phyloP scores from a whole-genome alignment of 2,329 filamentous ascomycete species.

The Purpureocillium lavendulum region DNA sequence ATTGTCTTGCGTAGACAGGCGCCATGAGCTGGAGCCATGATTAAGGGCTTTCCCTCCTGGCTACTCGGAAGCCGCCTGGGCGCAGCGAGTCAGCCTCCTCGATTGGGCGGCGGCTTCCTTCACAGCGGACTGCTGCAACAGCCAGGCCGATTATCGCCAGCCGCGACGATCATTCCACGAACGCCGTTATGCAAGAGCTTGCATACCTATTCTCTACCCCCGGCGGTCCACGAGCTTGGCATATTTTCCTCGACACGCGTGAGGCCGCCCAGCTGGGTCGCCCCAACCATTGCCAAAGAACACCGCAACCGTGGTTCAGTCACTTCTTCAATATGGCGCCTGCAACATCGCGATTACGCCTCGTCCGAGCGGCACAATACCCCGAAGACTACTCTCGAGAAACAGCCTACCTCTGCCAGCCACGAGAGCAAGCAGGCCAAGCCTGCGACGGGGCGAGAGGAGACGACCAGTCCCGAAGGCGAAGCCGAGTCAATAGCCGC shows the following conservation, averaged over 20 bases:
- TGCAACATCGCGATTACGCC: not conserved
- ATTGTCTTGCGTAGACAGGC: conserved; percentile 9
- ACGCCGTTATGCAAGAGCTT: not conserved
- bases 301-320: too few species aligned
- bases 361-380: too few species aligned
- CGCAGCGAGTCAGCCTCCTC: conserved; percentile 15
- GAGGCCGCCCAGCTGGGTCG: not conserved
- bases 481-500: conserved; percentile 35
- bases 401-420: not conserved
- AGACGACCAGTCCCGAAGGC: conserved; percentile 5
- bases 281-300: too few species aligned
- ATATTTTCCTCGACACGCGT: not conserved
- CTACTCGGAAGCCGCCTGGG: conserved; percentile 25
- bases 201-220: not conserved
- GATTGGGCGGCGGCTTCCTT: conserved; percentile 2
- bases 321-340: not conserved
- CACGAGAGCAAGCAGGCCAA: not conserved
- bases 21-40: conserved; percentile 34
- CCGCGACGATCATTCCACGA: not conserved
- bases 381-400: not conserved
- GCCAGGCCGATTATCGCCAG: conserved; percentile 3
- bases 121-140: not conserved
- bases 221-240: not conserved
- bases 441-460: conserved; percentile 1
- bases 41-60: conserved; percentile 28